phyloP scores from a whole-genome alignment of 139 green algal genomes.

The Axilococcus clingmanii region DNA sequence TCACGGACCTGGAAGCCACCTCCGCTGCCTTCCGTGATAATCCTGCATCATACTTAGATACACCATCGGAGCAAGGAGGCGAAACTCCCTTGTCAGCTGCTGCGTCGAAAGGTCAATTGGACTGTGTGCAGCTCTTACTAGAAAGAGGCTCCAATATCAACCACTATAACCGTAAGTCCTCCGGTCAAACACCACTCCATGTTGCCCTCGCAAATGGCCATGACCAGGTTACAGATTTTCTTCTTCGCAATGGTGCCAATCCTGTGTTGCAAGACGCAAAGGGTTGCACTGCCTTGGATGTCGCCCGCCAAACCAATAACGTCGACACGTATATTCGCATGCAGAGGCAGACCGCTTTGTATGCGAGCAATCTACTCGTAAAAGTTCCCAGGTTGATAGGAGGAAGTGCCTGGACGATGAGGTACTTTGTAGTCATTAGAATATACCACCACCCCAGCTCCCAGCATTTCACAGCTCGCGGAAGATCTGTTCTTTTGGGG shows the following conservation, averaged over 20 bases:
- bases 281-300: constrained; percentile 34
- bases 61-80: constrained; percentile 4
- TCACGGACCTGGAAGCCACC: constrained; percentile 11
- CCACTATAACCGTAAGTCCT: constrained; percentile 2
- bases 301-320: constrained; percentile 32
- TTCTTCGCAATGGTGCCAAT: constrained; percentile 24
- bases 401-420: constrained; percentile 13
- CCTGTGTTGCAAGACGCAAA: constrained; percentile 38
- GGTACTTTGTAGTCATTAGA: constrained; percentile 22
- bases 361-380: constrained; percentile 20
- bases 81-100: constrained; percentile 22
- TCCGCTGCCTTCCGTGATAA: constrained; percentile 4
- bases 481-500: constrained; percentile 10
- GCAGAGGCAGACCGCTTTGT: constrained; percentile 22
- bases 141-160: constrained; percentile 7
- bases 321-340: constrained; percentile 26
- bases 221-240: constrained; percentile 22
- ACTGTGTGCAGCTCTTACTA: constrained; percentile 13
- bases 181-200: constrained; percentile 26
- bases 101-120: constrained; percentile 1
- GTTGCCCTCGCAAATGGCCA: constrained; percentile 26
- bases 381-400: constrained; percentile 26
- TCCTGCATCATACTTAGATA: constrained; percentile 9
- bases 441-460: constrained; percentile 8
- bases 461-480: constrained; percentile 1